phyloP scores from a whole-genome alignment of 495 filamentous ascomycete genomes.

The Aspergillus egyptiacus region DNA sequence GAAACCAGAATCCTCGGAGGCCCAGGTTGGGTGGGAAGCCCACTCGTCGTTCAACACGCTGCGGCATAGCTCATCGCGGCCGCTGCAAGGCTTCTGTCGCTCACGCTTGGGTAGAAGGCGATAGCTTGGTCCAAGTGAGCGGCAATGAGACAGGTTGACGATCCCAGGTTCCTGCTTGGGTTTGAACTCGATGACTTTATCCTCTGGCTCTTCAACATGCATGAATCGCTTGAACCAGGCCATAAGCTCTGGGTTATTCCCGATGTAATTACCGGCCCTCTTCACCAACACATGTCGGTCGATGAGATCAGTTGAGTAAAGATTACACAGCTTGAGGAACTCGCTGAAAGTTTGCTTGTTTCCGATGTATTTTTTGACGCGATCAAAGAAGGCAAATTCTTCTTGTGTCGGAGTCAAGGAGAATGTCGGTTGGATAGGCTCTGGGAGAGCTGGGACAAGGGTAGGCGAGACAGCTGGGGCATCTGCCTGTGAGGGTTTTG shows the following conservation, averaged over 20 bases:
- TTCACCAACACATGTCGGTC: conserved; percentile 72
- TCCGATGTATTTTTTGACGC: conserved; percentile 90
- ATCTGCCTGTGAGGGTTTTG: conserved; percentile 58
- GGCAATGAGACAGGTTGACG: conserved; percentile 87
- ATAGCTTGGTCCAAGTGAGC: conserved; percentile 90
- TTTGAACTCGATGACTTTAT: conserved; percentile 72
- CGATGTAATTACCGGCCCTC: conserved; percentile 80
- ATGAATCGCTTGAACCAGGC: conserved; percentile 79
- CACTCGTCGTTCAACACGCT: conserved; percentile 94
- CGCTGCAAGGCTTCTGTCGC: conserved; percentile 79
- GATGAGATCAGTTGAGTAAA: conserved; percentile 87
- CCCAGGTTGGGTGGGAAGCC: conserved; percentile 99
- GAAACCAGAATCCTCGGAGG: conserved; percentile 96
- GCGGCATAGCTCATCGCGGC: conserved; percentile 87
- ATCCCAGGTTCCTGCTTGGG: conserved; percentile 65
- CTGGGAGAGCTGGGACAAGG: conserved; percentile 77
- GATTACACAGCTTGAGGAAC: conserved; percentile 90
- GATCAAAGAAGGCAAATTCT: conserved; percentile 89
- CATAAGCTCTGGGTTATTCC: conserved; percentile 79
- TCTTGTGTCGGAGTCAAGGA: conserved; percentile 58
- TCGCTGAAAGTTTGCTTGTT: conserved; percentile 90
- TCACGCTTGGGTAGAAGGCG: conserved; percentile 85
- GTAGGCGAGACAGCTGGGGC: conserved; percentile 74
- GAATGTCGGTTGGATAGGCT: conserved; percentile 68
- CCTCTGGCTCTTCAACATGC: conserved; percentile 57